Conservation (phyloP, 1,139 yeast genomes). For the Debaryomyces subglobosus region DNA sequence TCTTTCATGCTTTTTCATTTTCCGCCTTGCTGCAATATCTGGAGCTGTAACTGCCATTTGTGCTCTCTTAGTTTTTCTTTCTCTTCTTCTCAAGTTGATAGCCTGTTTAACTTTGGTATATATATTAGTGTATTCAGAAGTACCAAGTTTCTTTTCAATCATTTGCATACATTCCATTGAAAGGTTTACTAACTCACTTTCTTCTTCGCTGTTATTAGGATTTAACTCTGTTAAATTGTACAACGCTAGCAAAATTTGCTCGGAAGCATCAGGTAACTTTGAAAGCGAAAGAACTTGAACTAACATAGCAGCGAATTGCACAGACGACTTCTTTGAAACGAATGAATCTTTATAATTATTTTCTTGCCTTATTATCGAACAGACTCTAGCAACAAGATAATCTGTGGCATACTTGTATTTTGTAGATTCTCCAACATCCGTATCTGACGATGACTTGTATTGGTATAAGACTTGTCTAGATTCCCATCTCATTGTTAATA, state of each 20-base stretch:
- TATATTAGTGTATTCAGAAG: slow-evolving; percentile 66
- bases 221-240: slow-evolving; percentile 55
- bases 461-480: slow-evolving; percentile 41
- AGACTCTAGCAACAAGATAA: slow-evolving; percentile 63
- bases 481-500: slow-evolving; percentile 68
- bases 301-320: slow-evolving; percentile 61
- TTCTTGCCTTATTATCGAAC: slow-evolving; percentile 70
- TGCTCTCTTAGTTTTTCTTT: slow-evolving; percentile 76
- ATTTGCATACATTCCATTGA: slow-evolving; percentile 71
- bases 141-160: slow-evolving; percentile 72
- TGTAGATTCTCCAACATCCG: slow-evolving; percentile 23
- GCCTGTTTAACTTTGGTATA: slow-evolving; percentile 65
- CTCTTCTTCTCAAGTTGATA: slow-evolving; percentile 67
- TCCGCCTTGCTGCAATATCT: slow-evolving; percentile 75
- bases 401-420: slow-evolving; percentile 52
- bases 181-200: slow-evolving; percentile 56
- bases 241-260: slow-evolving; percentile 61
- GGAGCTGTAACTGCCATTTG: slow-evolving; percentile 81
- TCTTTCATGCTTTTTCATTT: slow-evolving; percentile 73
- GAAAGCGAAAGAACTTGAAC: slow-evolving; percentile 49
- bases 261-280: slow-evolving; percentile 42
- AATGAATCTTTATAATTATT: slow-evolving; percentile 50
- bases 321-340: slow-evolving; percentile 65
- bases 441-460: slow-evolving; percentile 21
- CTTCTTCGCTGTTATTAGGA: slow-evolving; percentile 43